Evolutionary conservation across 164 flowering plant species (phyloP).

Genomic region (Dillenia suffruticosa): DNA sequence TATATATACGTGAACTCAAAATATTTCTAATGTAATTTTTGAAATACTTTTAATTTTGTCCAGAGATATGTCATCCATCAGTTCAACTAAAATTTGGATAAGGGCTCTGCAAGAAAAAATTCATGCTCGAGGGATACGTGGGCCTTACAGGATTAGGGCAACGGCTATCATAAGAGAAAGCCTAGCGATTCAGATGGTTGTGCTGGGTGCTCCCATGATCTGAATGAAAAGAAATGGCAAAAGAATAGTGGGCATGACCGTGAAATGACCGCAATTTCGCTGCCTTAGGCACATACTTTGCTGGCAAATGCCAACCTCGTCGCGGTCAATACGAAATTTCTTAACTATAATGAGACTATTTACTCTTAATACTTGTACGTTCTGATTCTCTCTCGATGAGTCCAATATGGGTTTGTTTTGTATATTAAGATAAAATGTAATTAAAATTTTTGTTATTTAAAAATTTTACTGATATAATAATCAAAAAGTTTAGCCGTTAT

Average conservation of each 20-base stretch:
- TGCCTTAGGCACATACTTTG: constrained; percentile 31
- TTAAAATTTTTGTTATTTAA: too few species aligned
- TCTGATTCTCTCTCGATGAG: too few species aligned
- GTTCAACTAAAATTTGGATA: constrained; percentile 27
- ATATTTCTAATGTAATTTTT: background rate
- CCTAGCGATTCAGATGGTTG: constrained; percentile 27
- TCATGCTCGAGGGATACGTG: too few species aligned
- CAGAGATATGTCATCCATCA: too few species aligned
- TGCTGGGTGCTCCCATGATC: constrained; percentile 35
- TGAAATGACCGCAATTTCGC: constrained; percentile 27
- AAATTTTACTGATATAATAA: too few species aligned
- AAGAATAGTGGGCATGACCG: constrained; percentile 33
- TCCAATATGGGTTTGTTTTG: too few species aligned
- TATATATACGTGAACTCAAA: constrained; percentile 1
- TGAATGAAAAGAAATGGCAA: constrained; percentile 36
- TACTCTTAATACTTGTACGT: too few species aligned
- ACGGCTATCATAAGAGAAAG: constrained; percentile 13
- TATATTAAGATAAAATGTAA: too few species aligned
- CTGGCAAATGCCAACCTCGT: constrained; percentile 29
- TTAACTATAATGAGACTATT: too few species aligned
- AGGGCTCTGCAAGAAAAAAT: constrained; percentile 24
- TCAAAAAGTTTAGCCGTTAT: too few species aligned
- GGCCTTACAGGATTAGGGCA: too few species aligned
- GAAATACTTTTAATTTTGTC: constrained; percentile 14
- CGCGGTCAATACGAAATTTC: too few species aligned